phyloP scores from a whole-genome alignment of 441 rosid genomes.

The Adansonia rubrostipa region DNA sequence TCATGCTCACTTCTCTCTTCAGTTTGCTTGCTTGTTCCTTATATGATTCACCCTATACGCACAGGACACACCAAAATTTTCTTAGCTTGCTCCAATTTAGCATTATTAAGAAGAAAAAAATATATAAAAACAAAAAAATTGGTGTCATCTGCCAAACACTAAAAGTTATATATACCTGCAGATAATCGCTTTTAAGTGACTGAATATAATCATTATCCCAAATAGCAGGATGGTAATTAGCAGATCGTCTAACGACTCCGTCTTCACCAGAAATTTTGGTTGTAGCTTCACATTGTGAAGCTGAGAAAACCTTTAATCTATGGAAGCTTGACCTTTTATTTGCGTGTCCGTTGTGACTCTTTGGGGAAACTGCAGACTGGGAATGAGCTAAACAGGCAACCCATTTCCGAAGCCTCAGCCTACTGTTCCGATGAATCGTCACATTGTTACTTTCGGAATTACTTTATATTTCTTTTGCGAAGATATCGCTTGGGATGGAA shows the following conservation, averaged over 20 bases:
- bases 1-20: not conserved
- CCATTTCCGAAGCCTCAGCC: too few species aligned
- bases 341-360: not conserved
- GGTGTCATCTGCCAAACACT: not conserved
- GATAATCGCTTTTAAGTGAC: not conserved
- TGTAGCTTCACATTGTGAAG: not conserved
- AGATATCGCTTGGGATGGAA: not conserved
- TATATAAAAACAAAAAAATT: too few species aligned
- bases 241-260: not conserved
- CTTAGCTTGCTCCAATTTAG: not conserved
- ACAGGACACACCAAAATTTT: not conserved
- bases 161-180: too few species aligned
- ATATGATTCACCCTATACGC: not conserved
- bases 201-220: not conserved
- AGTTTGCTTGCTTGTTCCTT: conserved; percentile 2
- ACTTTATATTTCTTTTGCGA: too few species aligned
- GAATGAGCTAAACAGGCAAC: not conserved
- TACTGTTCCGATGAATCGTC: too few species aligned
- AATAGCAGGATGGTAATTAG: not conserved
- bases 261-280: not conserved
- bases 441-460: too few species aligned
- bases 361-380: not conserved
- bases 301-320: not conserved
- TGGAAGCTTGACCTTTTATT: not conserved
- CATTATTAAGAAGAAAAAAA: too few species aligned